These are phyloP conservation scores for Paraleonurus japonicus DNA, from an alignment of 257 asterid species.

Conservation along the genomic window DNA sequence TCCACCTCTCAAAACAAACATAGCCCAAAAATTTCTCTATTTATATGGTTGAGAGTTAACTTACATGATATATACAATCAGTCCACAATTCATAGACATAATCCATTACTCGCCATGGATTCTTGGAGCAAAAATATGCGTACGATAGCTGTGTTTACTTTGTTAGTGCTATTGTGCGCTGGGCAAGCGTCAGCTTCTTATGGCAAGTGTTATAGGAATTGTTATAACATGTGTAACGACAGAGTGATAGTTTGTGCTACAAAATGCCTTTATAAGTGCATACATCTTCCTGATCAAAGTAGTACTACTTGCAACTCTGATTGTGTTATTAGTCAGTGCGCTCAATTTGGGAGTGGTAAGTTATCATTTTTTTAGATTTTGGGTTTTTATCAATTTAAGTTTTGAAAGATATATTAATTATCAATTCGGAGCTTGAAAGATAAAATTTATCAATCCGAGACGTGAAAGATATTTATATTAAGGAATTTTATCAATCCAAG, in stretches of 20 bases:
- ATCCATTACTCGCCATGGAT: not conserved
- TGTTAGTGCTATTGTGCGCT: not conserved
- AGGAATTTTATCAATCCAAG: too few relatives aligned
- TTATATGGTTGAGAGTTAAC: too few relatives aligned
- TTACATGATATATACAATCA: too few relatives aligned
- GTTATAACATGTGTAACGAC: not conserved
- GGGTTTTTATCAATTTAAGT: too few relatives aligned
- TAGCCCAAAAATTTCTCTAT: too few relatives aligned
- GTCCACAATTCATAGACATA: not conserved
- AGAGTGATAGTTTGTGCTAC: not conserved
- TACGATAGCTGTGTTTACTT: not conserved
- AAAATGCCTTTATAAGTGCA: not conserved
- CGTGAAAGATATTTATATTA: too few relatives aligned
- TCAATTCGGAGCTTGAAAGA: too few relatives aligned
- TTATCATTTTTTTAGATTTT: too few relatives aligned
- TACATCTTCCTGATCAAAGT: not conserved
- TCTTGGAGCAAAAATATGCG: not conserved
- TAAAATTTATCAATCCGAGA: too few relatives aligned
- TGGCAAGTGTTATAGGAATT: not conserved
- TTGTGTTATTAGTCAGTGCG: not conserved
- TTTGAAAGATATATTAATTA: too few relatives aligned
- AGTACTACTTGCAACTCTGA: not conserved
- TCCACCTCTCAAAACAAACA: too few relatives aligned
- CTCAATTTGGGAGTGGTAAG: not conserved
- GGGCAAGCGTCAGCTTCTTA: not conserved